These are phyloP conservation scores for Fusarium neocosmosporiellum DNA, from an alignment of 2,329 filamentous ascomycete species.

Conservation along the genomic window DNA sequence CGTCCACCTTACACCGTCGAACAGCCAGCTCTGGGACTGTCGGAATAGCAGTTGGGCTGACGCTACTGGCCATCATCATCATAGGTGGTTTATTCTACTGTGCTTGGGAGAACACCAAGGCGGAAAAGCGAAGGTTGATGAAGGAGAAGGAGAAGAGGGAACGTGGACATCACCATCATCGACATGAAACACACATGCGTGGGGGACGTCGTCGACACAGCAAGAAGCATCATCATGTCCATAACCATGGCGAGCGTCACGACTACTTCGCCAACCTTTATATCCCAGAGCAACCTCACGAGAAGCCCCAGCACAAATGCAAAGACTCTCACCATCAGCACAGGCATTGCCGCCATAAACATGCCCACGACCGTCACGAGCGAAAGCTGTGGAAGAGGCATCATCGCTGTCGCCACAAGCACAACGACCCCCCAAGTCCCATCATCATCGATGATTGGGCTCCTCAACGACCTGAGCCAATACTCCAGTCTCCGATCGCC, in stretches of 20 bases:
- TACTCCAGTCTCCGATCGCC: not conserved
- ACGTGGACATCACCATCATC: not conserved
- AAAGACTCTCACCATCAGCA: not conserved
- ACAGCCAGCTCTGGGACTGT: constrained; percentile 5
- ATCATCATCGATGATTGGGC: not conserved
- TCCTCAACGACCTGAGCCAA: constrained; percentile 12
- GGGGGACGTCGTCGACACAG: not conserved
- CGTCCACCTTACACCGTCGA: constrained; percentile 13
- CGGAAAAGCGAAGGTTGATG: not conserved
- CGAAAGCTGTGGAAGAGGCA: not conserved
- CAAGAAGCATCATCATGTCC: not conserved
- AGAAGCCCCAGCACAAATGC: not conserved
- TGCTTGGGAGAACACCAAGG: constrained; percentile 13
- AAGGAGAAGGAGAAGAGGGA: not conserved
- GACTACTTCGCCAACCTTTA: not conserved
- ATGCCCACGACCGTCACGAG: not conserved
- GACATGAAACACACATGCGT: not conserved
- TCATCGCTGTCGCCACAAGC: not conserved
- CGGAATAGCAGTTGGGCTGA: constrained; percentile 22
- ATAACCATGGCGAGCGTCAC: not conserved
- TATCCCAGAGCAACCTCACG: not conserved
- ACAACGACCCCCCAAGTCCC: not conserved
- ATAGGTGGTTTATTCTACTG: constrained; percentile 17
- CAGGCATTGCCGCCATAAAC: constrained; percentile 2
- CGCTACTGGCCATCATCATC: constrained; percentile 14